Base-by-base conservation (phyloP, 768 basidiomycete genomes). In the Chalciporus sphaerocephalus region DNA sequence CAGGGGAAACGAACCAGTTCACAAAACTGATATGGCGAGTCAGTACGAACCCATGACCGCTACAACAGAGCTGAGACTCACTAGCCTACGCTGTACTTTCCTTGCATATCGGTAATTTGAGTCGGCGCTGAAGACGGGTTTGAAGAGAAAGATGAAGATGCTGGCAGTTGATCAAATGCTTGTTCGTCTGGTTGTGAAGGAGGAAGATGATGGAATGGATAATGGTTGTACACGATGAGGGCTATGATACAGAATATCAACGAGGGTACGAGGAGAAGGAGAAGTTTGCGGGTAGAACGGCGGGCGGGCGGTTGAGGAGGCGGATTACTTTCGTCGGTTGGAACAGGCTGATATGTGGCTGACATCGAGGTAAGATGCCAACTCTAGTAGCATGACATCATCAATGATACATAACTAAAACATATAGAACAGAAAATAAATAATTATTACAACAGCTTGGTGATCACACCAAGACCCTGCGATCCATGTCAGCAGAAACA, bases 11-110 rank as follows among this genome's bases (percentile, higher is more conserved):
- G 5, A 55, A 86, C 86, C 87, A 90, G 56, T 89, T 89, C 2
- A 87, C 85, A 53, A 87, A 88, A 56, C 87, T 88, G 50, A 30
- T 40, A 39, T 42, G 25, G 25, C 11, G 40, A 5, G 38, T 50
- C 35, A 51, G 48, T 33, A 46, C 46, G 6, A 35, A 38, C 52
- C 15, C 30, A 32, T 57, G 46, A 23, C 47, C 20, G 24, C 9
- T 40, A 34, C 43, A 18, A 27, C 4, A 20, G 24, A 22, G n/a
- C 4, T 13, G 30, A 47, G 8, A 77, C 87, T 64, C 56, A 89
- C 85, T 89, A 90, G 74, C 86, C 87, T 54, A 90, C 78, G 49
- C 83, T 88, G 60, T 81, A 81, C 65, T 87, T 90, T 50, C 80
- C 80, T 20, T 63, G 62, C 39, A 60, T 54, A 38, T 72, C 67